Percentiles rank a stretch among this genome's conserved stretches.
Conservation (phyloP, 73 alveolate species). For the Uronychia binucleata region DNA sequence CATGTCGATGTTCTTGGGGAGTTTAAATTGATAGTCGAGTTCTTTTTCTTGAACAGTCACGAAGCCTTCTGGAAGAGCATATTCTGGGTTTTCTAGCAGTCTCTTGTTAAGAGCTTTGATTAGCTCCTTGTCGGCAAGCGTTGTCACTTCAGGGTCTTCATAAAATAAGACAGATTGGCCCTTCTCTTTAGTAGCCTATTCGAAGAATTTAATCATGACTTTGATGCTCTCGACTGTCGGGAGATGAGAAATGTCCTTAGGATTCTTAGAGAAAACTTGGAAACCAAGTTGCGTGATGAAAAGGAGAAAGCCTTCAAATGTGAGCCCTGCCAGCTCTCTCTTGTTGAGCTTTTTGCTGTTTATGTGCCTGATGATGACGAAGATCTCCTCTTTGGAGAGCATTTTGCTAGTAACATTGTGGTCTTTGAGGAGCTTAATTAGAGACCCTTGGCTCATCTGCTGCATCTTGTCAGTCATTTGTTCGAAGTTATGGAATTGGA, state of each 20-base stretch:
- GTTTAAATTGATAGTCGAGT: constrained; percentile 21
- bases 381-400: constrained; percentile 50
- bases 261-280: constrained; percentile 17
- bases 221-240: constrained; percentile 23
- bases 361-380: constrained; percentile 25
- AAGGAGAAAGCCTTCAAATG: constrained; percentile 41
- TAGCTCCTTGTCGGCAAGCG: constrained; percentile 50
- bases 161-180: constrained; percentile 53
- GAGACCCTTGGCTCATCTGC: constrained; percentile 4
- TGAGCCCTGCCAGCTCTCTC: constrained; percentile 34
- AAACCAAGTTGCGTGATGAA: constrained; percentile 33
- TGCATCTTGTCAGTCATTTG: background rate
- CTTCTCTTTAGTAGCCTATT: constrained; percentile 57
- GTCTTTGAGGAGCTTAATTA: constrained; percentile 68
- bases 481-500: constrained; percentile 18
- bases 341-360: constrained; percentile 25
- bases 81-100: constrained; percentile 50
- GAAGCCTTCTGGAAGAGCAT: constrained; percentile 63
- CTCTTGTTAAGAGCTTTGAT: constrained; percentile 49
- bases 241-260: constrained; percentile 16
- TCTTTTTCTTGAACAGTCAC: constrained; percentile 55
- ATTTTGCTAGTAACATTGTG: constrained; percentile 55
- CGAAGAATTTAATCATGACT: constrained; percentile 40
- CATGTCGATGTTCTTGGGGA: constrained; percentile 44
- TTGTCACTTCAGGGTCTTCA: constrained; percentile 68